These are phyloP conservation scores for Mycena galericulata DNA, from an alignment of 768 basidiomycete species.

Conservation along the genomic window DNA sequence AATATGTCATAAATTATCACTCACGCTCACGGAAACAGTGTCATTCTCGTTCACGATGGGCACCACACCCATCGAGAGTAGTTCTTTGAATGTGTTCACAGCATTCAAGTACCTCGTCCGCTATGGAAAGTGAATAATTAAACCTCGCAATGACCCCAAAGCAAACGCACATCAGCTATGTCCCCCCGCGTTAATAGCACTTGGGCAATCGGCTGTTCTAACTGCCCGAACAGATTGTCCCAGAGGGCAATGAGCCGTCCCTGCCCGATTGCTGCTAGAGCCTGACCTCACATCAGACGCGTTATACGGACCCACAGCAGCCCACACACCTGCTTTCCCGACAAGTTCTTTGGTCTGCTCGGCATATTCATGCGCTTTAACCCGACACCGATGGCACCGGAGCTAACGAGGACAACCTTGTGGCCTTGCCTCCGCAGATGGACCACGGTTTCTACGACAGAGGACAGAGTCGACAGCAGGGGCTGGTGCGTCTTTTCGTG, in stretches of 20 bases:
- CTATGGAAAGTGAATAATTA: conserved; percentile 59
- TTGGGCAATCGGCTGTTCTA: conserved; percentile 96
- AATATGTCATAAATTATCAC: conserved; percentile 44
- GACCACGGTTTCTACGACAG: conserved; percentile 92
- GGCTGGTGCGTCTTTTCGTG: conserved; percentile 95
- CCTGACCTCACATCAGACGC: conserved; percentile 60
- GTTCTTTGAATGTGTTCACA: conserved; percentile 92
- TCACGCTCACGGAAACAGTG: conserved; percentile 95
- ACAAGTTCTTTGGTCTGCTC: conserved; percentile 83
- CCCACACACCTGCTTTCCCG: conserved; percentile 86
- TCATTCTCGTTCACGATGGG: conserved; percentile 99
- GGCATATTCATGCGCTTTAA: conserved; percentile 90
- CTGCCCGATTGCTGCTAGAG: conserved; percentile 96
- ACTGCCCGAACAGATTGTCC: conserved; percentile 95
- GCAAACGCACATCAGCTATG: conserved; percentile 86
- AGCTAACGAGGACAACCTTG: conserved; percentile 94
- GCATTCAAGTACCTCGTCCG: conserved; percentile 96
- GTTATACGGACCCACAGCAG: background rate
- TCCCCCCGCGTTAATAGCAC: conserved; percentile 94
- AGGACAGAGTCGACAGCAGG: conserved; percentile 89
- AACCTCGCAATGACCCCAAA: conserved; percentile 30
- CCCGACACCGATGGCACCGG: conserved; percentile 98
- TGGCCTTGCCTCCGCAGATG: conserved; percentile 84
- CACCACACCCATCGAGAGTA: conserved; percentile 93
- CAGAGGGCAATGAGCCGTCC: conserved; percentile 95